phyloP scores from a whole-genome alignment of 179 eudicot genomes.

The Vitellaria paradoxa region DNA sequence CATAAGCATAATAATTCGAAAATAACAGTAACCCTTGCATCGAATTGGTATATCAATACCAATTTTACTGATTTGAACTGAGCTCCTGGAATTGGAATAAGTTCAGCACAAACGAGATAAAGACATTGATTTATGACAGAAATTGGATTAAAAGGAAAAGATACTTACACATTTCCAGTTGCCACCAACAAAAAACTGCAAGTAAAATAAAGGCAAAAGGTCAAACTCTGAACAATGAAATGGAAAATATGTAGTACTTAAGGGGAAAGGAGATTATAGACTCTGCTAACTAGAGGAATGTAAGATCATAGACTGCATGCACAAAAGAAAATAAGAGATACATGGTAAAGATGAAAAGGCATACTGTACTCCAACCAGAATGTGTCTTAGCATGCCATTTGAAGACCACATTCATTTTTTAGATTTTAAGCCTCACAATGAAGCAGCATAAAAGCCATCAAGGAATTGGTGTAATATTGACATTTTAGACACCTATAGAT shows the following conservation, averaged over 20 bases:
- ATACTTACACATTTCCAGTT: constrained; percentile 99
- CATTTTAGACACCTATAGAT: not conserved
- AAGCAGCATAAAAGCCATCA: not conserved
- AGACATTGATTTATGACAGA: not conserved
- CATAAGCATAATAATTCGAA: not conserved
- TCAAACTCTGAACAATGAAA: constrained; percentile 15
- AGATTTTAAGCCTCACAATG: not conserved
- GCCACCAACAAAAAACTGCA: constrained; percentile 99
- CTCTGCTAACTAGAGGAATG: too few relatives aligned
- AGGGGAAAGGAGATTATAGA: too few relatives aligned
- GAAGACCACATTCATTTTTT: not conserved
- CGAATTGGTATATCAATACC: too few relatives aligned
- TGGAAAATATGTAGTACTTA: not conserved
- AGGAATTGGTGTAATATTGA: not conserved
- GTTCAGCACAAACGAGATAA: not conserved
- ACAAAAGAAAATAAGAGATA: not conserved
- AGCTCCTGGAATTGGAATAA: too few relatives aligned
- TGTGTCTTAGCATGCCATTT: not conserved
- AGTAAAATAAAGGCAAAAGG: constrained; percentile 17
- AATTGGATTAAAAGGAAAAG: constrained; percentile 7
- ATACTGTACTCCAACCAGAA: not conserved
- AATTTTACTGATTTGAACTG: too few relatives aligned
- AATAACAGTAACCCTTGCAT: not conserved
- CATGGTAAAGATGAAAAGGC: not conserved
- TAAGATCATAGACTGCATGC: not conserved